Evolutionary conservation across 306 rosid genomes (phyloP), one percentile per base, ranked within the genome.

Genomic region (Castanea mollissima): DNA sequence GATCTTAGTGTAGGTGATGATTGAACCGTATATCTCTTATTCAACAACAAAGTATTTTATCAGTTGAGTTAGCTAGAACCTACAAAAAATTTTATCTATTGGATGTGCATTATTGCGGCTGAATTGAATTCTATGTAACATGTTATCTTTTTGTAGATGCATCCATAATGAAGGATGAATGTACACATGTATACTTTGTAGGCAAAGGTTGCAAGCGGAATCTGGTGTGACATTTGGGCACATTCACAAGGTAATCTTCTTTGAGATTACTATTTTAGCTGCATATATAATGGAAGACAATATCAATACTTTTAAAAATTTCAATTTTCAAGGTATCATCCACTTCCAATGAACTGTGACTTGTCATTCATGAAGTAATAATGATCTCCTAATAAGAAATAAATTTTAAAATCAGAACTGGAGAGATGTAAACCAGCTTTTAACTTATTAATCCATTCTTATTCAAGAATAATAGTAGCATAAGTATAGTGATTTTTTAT

Each of bases 191-290:
- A 81, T 89, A 71, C 75, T 76, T 25, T 93, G 97, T 89, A 97
- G 98, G 46, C 85, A 91, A 74, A 86, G 83, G 82, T 65, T 93
- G 85, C 88, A 83, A 68, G 92, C 78, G 41, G 89, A 91, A 70
- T 83, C 92, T 80, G 97, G 97, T 25, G 93, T 91, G 77, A 86
- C 92, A 27, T 85, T 93, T 83, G 93, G 93, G 49, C 90, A 93
- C 83, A 91, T 91, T 82, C 96, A 90, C 56, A 90, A 91, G 94
- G 97, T 95, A 88, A 41, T 67, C 72, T 60, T 63, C 73, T 78
- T 76, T 78, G 68, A 16, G 70, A 82, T 78, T 51, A 52, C 25
- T 75, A 19, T 65, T 65, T 63, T 54, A 41, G 31, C 69, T 55
- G n/a, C 68, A 41, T 8, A 41, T 41, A 41, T 62, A 25, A n/a